phyloP scores from a whole-genome alignment of 23 red algal genomes.

The Gracilariopsis chorda region DNA sequence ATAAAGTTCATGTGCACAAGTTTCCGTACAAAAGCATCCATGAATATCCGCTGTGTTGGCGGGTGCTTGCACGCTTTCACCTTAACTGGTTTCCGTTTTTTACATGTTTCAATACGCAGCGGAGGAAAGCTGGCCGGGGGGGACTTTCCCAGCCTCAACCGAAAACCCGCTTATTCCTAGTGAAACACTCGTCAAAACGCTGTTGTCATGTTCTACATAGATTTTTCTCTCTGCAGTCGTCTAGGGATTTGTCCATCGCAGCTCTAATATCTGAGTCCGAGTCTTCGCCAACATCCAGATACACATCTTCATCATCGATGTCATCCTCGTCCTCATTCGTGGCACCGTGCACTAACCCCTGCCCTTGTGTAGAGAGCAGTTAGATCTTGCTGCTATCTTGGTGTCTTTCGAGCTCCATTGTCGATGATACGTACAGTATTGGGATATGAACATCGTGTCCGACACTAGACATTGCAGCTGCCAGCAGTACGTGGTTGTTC shows the following conservation, averaged over 20 bases:
- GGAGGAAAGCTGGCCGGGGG: not conserved
- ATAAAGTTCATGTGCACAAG: slow-evolving; percentile 15
- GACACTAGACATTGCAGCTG: too few relatives aligned
- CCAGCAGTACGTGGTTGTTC: not conserved
- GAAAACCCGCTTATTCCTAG: not conserved
- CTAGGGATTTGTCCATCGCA: not conserved
- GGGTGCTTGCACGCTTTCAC: slow-evolving; percentile 29
- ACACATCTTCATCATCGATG: not conserved
- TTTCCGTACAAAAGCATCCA: not conserved
- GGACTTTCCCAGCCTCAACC: not conserved
- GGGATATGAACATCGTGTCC: too few relatives aligned
- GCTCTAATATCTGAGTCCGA: not conserved
- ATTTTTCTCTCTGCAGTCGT: not conserved
- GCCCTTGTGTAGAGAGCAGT: too few relatives aligned
- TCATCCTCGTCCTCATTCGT: not conserved
- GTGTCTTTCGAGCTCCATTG: too few relatives aligned
- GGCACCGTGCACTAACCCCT: not conserved
- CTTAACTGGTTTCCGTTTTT: not conserved
- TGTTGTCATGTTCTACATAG: not conserved
- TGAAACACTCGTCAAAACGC: not conserved
- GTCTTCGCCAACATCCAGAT: not conserved
- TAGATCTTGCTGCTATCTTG: too few relatives aligned
- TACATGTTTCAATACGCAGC: not conserved
- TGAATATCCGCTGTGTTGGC: not conserved
- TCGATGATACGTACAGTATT: too few relatives aligned